phyloP scores from a whole-genome alignment of 257 asterid genomes.

The Solanum chilense region DNA sequence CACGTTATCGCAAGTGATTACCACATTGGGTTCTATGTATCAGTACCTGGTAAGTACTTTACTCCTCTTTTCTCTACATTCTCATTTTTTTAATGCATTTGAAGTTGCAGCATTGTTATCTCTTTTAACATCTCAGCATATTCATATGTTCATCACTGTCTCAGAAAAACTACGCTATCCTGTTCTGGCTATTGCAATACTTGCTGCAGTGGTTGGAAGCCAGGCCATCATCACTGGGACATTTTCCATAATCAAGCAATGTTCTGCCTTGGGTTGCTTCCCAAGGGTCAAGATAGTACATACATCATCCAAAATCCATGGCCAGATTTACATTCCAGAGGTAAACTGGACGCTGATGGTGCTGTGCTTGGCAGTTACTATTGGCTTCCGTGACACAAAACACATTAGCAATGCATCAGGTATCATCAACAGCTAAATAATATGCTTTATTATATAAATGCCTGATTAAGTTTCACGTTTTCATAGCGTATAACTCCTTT shows the following conservation, averaged over 20 bases:
- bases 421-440: slow-evolving; percentile 4
- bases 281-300: slow-evolving; percentile 78
- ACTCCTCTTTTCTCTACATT: not conserved
- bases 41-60: slow-evolving; percentile 65
- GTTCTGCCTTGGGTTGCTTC: slow-evolving; percentile 91
- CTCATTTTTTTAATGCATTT: not conserved
- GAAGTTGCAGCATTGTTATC: not conserved
- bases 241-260: slow-evolving; percentile 87
- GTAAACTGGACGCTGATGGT: slow-evolving; percentile 89
- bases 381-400: slow-evolving; percentile 84
- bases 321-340: slow-evolving; percentile 93
- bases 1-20: slow-evolving; percentile 60
- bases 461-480: not conserved
- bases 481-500: not conserved
- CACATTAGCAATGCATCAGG: slow-evolving; percentile 98
- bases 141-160: not conserved
- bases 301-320: slow-evolving; percentile 80
- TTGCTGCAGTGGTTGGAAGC: slow-evolving; percentile 97
- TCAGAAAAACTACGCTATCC: slow-evolving; percentile 82
- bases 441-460: not conserved
- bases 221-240: slow-evolving; percentile 95
- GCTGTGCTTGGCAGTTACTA: slow-evolving; percentile 82
- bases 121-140: not conserved
- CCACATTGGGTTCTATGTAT: slow-evolving; percentile 75
- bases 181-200: slow-evolving; percentile 89